These are phyloP conservation scores for Phytophthora capsici DNA, from an alignment of 352 stramenopile genomes.

Conservation along the genomic window DNA sequence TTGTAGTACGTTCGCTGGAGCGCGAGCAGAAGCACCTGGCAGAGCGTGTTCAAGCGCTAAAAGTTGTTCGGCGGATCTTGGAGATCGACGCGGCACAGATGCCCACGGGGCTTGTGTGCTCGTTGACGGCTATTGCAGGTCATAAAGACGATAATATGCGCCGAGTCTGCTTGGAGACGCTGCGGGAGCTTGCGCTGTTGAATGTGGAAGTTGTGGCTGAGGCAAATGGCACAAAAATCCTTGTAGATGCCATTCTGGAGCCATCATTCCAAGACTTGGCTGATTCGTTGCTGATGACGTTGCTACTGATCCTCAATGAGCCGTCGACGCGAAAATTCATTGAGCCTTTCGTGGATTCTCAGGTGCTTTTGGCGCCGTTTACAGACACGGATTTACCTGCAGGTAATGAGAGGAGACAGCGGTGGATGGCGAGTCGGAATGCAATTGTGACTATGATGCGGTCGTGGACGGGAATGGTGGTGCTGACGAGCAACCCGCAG, in stretches of 20 bases:
- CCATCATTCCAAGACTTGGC: slow-evolving; percentile 87
- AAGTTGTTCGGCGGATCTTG: slow-evolving; percentile 85
- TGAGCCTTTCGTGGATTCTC: slow-evolving; percentile 88
- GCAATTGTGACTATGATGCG: slow-evolving; percentile 92
- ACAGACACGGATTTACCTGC: slow-evolving; percentile 88
- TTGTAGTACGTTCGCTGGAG: slow-evolving; percentile 85
- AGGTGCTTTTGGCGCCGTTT: slow-evolving; percentile 87
- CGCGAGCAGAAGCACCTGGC: slow-evolving; percentile 87
- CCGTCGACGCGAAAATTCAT: slow-evolving; percentile 86
- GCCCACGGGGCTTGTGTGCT: slow-evolving; percentile 83
- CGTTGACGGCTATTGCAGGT: slow-evolving; percentile 82
- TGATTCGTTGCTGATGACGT: slow-evolving; percentile 84
- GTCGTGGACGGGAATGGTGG: slow-evolving; percentile 89
- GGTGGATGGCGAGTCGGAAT: slow-evolving; percentile 91
- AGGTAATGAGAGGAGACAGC: slow-evolving; percentile 83
- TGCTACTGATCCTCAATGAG: slow-evolving; percentile 88
- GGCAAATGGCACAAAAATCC: slow-evolving; percentile 81
- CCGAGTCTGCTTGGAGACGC: slow-evolving; percentile 85
- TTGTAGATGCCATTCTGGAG: slow-evolving; percentile 90
- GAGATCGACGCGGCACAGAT: slow-evolving; percentile 88
- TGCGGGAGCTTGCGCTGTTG: slow-evolving; percentile 80
- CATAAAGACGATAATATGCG: slow-evolving; percentile 92
- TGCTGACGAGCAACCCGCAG: slow-evolving; percentile 88
- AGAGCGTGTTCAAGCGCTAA: slow-evolving; percentile 88
- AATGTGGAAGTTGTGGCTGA: slow-evolving; percentile 87